Conservation (phyloP, 2,329 filamentous ascomycete species). For the Aspergillus fijiensis region DNA sequence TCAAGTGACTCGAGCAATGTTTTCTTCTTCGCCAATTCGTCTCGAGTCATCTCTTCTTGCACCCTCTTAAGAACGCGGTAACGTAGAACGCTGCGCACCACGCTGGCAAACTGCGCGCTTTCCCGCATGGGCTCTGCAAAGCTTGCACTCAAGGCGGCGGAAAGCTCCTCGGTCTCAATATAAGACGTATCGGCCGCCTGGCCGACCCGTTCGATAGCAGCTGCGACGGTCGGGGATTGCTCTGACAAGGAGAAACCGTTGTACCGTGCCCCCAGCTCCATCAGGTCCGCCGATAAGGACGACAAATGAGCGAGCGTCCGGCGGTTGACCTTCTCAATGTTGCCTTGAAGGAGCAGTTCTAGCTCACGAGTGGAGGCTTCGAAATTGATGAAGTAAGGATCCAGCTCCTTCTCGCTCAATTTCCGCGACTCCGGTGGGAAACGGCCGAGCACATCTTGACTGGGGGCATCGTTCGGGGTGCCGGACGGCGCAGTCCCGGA, state of each 20-base stretch:
- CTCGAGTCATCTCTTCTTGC: conserved; percentile 94
- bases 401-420: conserved; percentile 83
- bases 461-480: conserved; percentile 56
- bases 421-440: conserved; percentile 78
- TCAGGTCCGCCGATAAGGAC: conserved; percentile 79
- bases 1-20: conserved; percentile 83
- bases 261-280: conserved; percentile 90
- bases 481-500: conserved; percentile 33
- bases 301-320: conserved; percentile 83
- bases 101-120: conserved; percentile 93
- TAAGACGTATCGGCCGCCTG: conserved; percentile 96
- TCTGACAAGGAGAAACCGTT: conserved; percentile 97
- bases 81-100: conserved; percentile 82
- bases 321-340: conserved; percentile 95
- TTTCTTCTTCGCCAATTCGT: conserved; percentile 87
- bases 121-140: conserved; percentile 98
- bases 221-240: conserved; percentile 80
- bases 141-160: conserved; percentile 80
- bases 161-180: conserved; percentile 89
- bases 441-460: conserved; percentile 67
- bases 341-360: conserved; percentile 81
- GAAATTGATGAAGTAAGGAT: conserved; percentile 93
- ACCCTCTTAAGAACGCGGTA: conserved; percentile 92
- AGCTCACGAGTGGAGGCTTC: conserved; percentile 90
- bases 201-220: conserved; percentile 89